These are phyloP conservation scores for Chalciporus pseudorubinellus DNA, from an alignment of 768 basidiomycete species.

Conservation along the genomic window DNA sequence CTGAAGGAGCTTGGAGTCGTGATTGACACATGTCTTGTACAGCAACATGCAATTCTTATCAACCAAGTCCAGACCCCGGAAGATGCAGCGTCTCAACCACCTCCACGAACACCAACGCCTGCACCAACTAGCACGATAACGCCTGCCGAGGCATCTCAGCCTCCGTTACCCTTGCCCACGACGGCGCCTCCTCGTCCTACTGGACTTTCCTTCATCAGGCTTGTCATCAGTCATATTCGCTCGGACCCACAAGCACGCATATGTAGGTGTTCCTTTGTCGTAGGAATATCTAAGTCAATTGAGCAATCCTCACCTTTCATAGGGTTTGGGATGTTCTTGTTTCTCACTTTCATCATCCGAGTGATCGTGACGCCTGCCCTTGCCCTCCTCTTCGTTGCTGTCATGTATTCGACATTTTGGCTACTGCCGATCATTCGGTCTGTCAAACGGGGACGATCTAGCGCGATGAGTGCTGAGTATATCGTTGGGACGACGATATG, in stretches of 20 bases:
- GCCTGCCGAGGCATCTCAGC: conserved; percentile 9
- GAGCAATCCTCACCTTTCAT: neutral
- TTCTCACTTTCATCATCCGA: conserved; percentile 70
- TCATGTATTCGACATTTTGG: conserved; percentile 82
- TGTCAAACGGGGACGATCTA: conserved; percentile 63
- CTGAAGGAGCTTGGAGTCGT: neutral
- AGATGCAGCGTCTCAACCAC: conserved; percentile 39
- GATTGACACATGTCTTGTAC: neutral
- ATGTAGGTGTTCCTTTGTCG: conserved; percentile 44
- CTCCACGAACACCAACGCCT: conserved; percentile 14
- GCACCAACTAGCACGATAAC: conserved; percentile 2
- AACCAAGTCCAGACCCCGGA: conserved; percentile 84
- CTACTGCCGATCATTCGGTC: conserved; percentile 81
- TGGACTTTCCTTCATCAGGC: conserved; percentile 38
- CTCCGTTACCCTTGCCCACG: conserved; percentile 21
- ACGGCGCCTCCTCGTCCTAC: conserved; percentile 17
- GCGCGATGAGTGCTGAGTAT: conserved; percentile 68
- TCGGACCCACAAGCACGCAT: conserved; percentile 70
- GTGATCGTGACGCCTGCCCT: conserved; percentile 67
- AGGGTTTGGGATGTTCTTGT: conserved; percentile 71
- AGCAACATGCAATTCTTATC: conserved; percentile 85
- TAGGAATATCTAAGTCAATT: too few species aligned
- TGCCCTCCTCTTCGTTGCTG: conserved; percentile 60
- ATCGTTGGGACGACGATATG: conserved; percentile 74
- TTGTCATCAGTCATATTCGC: conserved; percentile 56